Evolutionary conservation across 805 yeast genomes (phyloP).

Genomic region (Candida odintsovae): DNA sequence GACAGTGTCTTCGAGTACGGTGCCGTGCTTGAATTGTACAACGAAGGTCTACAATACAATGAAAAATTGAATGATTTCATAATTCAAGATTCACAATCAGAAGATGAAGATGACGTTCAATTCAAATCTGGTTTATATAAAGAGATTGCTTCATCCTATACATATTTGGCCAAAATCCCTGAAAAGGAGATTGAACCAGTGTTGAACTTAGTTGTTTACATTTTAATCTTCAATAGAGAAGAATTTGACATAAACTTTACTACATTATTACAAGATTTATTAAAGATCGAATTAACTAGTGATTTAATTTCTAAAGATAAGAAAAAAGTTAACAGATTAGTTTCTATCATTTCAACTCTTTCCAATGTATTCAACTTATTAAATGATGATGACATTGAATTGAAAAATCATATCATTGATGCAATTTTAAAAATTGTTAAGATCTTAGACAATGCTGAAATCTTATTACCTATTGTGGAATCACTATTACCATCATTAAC

Average conservation of each 20-base stretch:
- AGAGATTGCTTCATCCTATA: slow-evolving; percentile 12
- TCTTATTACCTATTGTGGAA: slow-evolving; percentile 4
- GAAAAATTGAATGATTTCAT: slow-evolving; percentile 14
- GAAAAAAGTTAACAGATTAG: slow-evolving; percentile 8
- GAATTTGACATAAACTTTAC: neutral
- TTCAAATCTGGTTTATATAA: slow-evolving; percentile 15
- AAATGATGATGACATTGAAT: slow-evolving; percentile 7
- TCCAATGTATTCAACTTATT: slow-evolving; percentile 19
- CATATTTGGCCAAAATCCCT: slow-evolving; percentile 12
- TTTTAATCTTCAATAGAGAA: slow-evolving; percentile 11
- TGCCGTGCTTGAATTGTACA: slow-evolving; percentile 23
- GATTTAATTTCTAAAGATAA: slow-evolving; percentile 6
- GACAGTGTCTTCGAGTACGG: slow-evolving; percentile 30
- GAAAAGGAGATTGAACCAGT: slow-evolving; percentile 24
- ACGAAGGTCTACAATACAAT: slow-evolving; percentile 9
- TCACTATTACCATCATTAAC: neutral
- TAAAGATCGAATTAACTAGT: slow-evolving; percentile 2
- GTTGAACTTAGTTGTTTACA: slow-evolving; percentile 20
- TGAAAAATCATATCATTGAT: slow-evolving; percentile 16
- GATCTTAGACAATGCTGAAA: neutral
- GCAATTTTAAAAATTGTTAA: slow-evolving; percentile 7
- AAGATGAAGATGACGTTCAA: slow-evolving; percentile 16
- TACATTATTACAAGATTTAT: neutral
- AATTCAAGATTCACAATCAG: slow-evolving; percentile 8
- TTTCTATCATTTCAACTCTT: slow-evolving; percentile 14